These are phyloP conservation scores for Glycyrrhiza uralensis DNA, from an alignment of 306 rosid genomes.

Conservation along the genomic window DNA sequence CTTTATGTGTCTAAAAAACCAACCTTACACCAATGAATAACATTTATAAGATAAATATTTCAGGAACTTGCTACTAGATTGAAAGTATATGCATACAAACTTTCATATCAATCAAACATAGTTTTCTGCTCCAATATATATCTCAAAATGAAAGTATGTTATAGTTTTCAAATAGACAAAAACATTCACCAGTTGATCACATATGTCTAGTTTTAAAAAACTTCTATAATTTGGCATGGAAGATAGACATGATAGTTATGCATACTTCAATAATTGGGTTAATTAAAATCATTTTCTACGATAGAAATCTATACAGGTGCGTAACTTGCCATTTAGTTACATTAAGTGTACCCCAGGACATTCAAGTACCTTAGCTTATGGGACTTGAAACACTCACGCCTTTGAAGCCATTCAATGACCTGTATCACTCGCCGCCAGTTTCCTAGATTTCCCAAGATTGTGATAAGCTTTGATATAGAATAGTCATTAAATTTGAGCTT, in stretches of 20 bases:
- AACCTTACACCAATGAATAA: not conserved
- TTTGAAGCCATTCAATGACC: conserved; percentile 96
- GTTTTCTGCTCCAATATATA: conserved; percentile 1
- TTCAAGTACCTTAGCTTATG: conserved; percentile 61
- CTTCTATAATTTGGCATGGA: not conserved
- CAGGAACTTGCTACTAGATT: conserved; percentile 10
- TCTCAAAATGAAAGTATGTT: conserved; percentile 3
- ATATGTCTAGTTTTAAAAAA: not conserved
- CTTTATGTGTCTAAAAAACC: not conserved
- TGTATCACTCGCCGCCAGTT: conserved; percentile 92
- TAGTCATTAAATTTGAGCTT: conserved; percentile 75
- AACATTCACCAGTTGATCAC: not conserved
- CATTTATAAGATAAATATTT: conserved; percentile 4
- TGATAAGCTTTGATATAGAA: conserved; percentile 77
- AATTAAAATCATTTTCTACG: conserved; percentile 9
- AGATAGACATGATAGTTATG: not conserved
- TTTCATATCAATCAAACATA: not conserved
- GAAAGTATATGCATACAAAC: not conserved
- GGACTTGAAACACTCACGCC: conserved; percentile 77
- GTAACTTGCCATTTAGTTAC: not conserved
- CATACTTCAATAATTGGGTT: not conserved
- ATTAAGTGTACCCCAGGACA: not conserved
- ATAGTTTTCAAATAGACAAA: not conserved
- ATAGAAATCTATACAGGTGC: conserved; percentile 1
- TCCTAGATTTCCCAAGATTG: conserved; percentile 73